A percentile compares a stretch with the other conserved stretches of the same genome.
phyloP scores from a whole-genome alignment of 2,329 filamentous ascomycete species.

The Mycosphaerella sp. region DNA sequence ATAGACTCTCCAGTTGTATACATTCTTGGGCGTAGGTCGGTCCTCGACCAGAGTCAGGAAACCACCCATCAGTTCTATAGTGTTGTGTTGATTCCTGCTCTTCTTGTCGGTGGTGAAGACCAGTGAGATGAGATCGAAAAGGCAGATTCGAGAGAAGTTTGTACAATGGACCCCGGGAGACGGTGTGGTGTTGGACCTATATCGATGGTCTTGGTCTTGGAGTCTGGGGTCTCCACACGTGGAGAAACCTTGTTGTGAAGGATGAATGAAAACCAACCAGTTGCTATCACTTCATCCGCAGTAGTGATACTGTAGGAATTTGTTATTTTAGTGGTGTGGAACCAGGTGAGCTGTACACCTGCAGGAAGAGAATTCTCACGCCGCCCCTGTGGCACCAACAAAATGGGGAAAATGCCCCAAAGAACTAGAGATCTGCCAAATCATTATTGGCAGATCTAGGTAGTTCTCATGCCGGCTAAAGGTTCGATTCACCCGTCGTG shows the following conservation, averaged over 20 bases:
- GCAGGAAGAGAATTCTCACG: conserved; percentile 20
- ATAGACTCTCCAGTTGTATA: conserved; percentile 58
- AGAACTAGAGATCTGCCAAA: too few relatives aligned
- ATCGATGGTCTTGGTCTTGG: conserved; percentile 1
- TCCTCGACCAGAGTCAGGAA: conserved; percentile 36
- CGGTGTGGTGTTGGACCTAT: too few relatives aligned
- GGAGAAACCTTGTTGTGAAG: conserved; percentile 5
- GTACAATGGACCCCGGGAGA: too few relatives aligned
- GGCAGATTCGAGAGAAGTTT: too few relatives aligned
- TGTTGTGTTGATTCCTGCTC: background rate
- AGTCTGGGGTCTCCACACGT: conserved; percentile 8
- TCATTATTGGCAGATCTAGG: too few relatives aligned
- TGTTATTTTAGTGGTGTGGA: too few relatives aligned
- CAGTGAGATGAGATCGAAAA: background rate
- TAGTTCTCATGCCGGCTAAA: conserved; percentile 5
- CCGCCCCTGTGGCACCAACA: background rate
- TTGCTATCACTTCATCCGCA: conserved; percentile 2
- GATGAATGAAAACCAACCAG: conserved; percentile 15
- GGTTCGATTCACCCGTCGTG: conserved; percentile 1
- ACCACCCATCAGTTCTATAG: conserved; percentile 29
- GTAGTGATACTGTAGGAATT: too few relatives aligned
- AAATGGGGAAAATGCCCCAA: too few relatives aligned
- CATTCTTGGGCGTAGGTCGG: conserved; percentile 50
- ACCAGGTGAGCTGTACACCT: background rate
- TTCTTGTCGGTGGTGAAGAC: background rate